Base-by-base conservation (phyloP, 2,329 filamentous ascomycete species). In the Trichoderma sp. region DNA sequence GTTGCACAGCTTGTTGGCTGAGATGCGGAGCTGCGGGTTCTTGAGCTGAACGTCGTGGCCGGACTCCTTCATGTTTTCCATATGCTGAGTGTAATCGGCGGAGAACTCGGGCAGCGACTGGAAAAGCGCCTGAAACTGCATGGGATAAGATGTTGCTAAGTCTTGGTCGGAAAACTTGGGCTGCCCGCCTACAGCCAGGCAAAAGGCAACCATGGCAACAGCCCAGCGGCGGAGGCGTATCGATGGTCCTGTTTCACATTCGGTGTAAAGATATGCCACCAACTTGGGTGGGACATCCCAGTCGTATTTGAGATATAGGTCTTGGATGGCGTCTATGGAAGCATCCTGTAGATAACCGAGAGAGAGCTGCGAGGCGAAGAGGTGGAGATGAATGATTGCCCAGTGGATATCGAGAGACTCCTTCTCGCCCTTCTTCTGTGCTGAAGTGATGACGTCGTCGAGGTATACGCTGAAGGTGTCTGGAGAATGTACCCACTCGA, bases 131-230 rank as follows among this genome's bases (percentile, higher is more conserved):
- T 85, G 83, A 77, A 89, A 86, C 73, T 82, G 83, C 35, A 83
- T 81, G 5, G 82, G 79, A 69, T 80, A 76, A 9, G 78, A 80
- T n/a, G 79, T 79, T 24, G 80, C 78, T n/a, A 79, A 76, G 65
- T 82, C 79, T 60, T 81, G 79, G 45, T 80, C 71, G 76, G 81
- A 77, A 75, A 81, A 81, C 71, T 80, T 81, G 12, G 79, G 81
- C 24, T 76, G 60, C 53, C 65, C 69, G 50, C 85, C 81, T 12
- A 81, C 81, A 29, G 85, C 84, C 38, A 90, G 85, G 3, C 86
- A 86, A 85, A 89, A 91, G n/a, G 89, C 88, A 16, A 89, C 85
- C 88, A 91, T 91, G 75, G 89, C 89, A 6, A 91, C 88, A 72
- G 88, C 87, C 89, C 89, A 91, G 77, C 89, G 88, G 65, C 89